Conservation (phyloP, 2,329 filamentous ascomycete genomes). For the Venturia asperata region DNA sequence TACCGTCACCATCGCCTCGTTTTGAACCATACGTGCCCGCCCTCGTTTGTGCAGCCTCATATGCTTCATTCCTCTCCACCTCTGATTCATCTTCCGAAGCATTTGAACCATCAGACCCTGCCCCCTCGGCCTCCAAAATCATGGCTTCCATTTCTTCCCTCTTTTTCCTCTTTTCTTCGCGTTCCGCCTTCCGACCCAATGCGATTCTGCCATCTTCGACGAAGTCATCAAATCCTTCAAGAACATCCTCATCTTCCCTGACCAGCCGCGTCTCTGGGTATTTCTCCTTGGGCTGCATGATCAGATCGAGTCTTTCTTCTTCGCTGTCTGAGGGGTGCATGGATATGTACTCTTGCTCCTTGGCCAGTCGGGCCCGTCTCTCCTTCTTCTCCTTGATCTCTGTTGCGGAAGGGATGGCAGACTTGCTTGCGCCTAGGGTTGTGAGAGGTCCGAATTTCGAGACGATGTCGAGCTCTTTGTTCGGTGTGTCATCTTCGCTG, state of each 20-base stretch:
- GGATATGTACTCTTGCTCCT: slow-evolving; percentile 62
- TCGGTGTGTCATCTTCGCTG: slow-evolving; percentile 39
- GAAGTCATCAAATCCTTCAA: slow-evolving; percentile 88
- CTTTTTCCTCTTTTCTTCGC: slow-evolving; percentile 57
- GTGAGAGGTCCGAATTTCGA: slow-evolving; percentile 50
- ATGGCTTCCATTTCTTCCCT: slow-evolving; percentile 74
- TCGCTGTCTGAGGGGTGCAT: slow-evolving; percentile 36
- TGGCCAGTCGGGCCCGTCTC: slow-evolving; percentile 71
- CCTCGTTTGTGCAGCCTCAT: slow-evolving; percentile 78
- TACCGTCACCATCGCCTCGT: slow-evolving; percentile 32
- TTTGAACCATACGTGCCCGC: slow-evolving; percentile 69
- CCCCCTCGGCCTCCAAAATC: slow-evolving; percentile 70
- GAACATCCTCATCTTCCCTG: slow-evolving; percentile 82
- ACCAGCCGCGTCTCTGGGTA: slow-evolving; percentile 64
- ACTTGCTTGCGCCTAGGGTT: slow-evolving; percentile 27
- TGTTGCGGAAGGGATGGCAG: slow-evolving; percentile 66
- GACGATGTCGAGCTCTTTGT: slow-evolving; percentile 41
- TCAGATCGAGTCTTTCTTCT: slow-evolving; percentile 31
- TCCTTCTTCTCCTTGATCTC: slow-evolving; percentile 91
- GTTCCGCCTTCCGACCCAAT: slow-evolving; percentile 71
- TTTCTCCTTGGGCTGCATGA: slow-evolving; percentile 32
- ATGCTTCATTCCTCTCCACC: slow-evolving; percentile 62
- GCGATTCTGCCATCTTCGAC: slow-evolving; percentile 77
- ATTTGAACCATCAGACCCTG: slow-evolving; percentile 55
- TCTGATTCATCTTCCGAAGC: slow-evolving; percentile 53